Evolutionary conservation across 306 rosid genomes (phyloP).

Genomic region (Cicer cuneatum): DNA sequence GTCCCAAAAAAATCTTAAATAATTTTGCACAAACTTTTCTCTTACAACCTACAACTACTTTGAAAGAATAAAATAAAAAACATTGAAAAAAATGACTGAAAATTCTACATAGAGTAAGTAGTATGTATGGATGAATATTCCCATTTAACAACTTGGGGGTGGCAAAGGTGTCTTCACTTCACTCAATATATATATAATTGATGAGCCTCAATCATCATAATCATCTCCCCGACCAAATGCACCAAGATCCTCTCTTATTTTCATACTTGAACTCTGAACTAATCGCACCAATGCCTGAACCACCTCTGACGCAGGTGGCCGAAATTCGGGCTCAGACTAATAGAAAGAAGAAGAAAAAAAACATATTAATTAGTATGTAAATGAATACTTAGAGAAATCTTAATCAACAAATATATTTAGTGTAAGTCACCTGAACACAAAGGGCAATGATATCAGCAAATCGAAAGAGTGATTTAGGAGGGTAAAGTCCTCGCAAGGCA

Average conservation of each 20-base stretch:
- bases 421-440: conserved; percentile 68
- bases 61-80: not conserved
- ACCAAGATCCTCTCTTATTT: conserved; percentile 66
- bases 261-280: conserved; percentile 65
- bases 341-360: not conserved
- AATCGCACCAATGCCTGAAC: conserved; percentile 72
- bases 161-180: conserved; percentile 5
- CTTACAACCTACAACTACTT: conserved; percentile 36
- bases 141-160: not conserved
- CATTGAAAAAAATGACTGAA: not conserved
- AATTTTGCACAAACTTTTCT: conserved; percentile 5
- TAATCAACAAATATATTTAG: not conserved
- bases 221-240: conserved; percentile 59
- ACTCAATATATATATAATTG: conserved; percentile 3
- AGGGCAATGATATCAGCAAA: conserved; percentile 82
- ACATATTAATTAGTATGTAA: not conserved
- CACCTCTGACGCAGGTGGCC: conserved; percentile 82
- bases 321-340: conserved; percentile 74
- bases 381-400: not conserved
- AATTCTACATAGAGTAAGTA: conserved; percentile 27
- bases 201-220: conserved; percentile 35
- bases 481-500: conserved; percentile 84
- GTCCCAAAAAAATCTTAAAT: conserved; percentile 2
- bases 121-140: not conserved
- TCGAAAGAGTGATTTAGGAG: conserved; percentile 78